Base-by-base conservation (phyloP, 73 alveolate species). In the Blepharisma japonicum region DNA sequence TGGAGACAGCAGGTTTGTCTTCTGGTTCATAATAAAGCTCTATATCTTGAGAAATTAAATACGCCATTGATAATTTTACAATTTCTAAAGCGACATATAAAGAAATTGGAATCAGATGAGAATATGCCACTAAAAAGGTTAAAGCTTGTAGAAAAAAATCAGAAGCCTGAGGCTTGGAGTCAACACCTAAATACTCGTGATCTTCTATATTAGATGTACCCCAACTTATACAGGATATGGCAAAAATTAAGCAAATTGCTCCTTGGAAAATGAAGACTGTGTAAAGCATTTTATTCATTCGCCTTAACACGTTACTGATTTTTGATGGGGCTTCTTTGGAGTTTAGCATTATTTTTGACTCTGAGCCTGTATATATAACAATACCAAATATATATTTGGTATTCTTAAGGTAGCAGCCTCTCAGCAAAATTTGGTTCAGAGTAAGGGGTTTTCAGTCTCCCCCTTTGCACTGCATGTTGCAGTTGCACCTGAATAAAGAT, bases 61-160 rank as follows among this genome's bases (percentile, higher is more conserved):
- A 84, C 71, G 97, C 83, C 82, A 90, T 87, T 55, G 91, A 93
- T 21, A 96, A 84, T 74, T 96, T 96, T 21, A 96, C 90, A 82
- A 96, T 82, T 83, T 96, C 99, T 78, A 96, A 81, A 21, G 96
- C 92, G 1, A 96, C 99, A 86, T 95, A 96, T 51, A 96, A 83
- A 2, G 98, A 93, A 48, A 96, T 96, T 6, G 99, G 99, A 51
- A 96, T 96, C 91, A 96, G 68, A 61, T 95, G 97, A 56, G 97
- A 91, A 72, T 92, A 74, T 18, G 83, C 83, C 9, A 74, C 83
- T 18, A 74, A 14, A 55, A 74, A 74, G 27, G 83, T 74, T 4
- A 25, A n/a, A 55, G 45, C 46, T 14, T 83, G 83, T 18, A 55
- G 4, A 4, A 54, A 48, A 45, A 56, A 9, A 4, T 25, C 83